phyloP scores from a whole-genome alignment of 2,329 filamentous ascomycete species.

The Colletotrichum incanum region DNA sequence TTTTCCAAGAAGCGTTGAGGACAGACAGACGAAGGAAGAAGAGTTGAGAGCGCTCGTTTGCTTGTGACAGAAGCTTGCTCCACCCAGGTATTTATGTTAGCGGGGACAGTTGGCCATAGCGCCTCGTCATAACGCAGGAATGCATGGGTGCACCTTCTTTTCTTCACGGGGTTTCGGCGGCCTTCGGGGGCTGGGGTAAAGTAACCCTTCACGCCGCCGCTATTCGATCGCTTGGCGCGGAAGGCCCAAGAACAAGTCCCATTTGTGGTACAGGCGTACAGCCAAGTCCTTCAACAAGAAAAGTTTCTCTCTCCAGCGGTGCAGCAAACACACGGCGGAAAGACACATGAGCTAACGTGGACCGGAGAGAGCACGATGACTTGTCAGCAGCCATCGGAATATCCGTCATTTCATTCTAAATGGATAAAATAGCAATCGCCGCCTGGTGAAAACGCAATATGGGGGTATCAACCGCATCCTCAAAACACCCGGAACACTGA shows the following conservation, averaged over 20 bases:
- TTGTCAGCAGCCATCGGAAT: not conserved
- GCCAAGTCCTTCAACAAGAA: not conserved
- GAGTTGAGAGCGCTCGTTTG: constrained; percentile 14
- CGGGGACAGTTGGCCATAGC: constrained; percentile 43
- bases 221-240: constrained; percentile 19
- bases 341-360: not conserved
- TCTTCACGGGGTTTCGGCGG: constrained; percentile 24
- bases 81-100: constrained; percentile 37
- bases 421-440: constrained; percentile 8
- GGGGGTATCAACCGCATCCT: constrained; percentile 42
- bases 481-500: constrained; percentile 23
- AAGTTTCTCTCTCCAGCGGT: not conserved
- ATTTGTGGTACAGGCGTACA: not conserved
- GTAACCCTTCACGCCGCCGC: constrained; percentile 19
- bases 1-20: constrained; percentile 33
- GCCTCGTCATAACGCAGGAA: constrained; percentile 37
- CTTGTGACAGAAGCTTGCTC: constrained; percentile 41
- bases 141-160: constrained; percentile 23
- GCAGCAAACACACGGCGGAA: not conserved
- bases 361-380: not conserved
- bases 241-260: not conserved
- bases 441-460: constrained; percentile 32
- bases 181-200: constrained; percentile 20
- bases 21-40: constrained; percentile 27
- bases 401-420: constrained; percentile 8